phyloP scores from a whole-genome alignment of 352 stramenopile species.

The Peronospora farinosa region DNA sequence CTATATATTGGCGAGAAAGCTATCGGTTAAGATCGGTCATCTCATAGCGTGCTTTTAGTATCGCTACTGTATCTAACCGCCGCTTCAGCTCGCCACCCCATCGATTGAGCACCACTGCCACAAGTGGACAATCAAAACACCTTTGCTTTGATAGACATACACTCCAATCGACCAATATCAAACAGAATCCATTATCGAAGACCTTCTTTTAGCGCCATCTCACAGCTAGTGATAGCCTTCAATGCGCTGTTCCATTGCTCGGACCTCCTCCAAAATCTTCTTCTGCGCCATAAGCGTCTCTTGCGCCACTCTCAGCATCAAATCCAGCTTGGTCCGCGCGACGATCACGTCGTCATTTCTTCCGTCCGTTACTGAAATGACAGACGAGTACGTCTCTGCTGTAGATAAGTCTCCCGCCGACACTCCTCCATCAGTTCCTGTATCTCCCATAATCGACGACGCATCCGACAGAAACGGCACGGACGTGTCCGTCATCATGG shows the following conservation, averaged over 20 bases:
- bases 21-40: conserved; percentile 21
- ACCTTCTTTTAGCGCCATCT: background rate
- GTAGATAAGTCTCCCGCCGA: conserved; percentile 28
- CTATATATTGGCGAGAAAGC: too few relatives aligned
- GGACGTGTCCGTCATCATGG: conserved; percentile 13
- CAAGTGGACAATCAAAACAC: background rate
- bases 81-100: conserved; percentile 4
- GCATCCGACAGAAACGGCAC: conserved; percentile 29
- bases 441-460: conserved; percentile 22
- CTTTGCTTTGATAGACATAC: too few relatives aligned
- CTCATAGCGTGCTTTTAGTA: background rate
- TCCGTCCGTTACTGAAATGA: conserved; percentile 10
- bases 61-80: conserved; percentile 3
- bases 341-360: conserved; percentile 35
- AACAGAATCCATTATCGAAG: conserved; percentile 4
- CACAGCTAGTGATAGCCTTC: conserved; percentile 17
- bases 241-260: conserved; percentile 41
- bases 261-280: conserved; percentile 58
- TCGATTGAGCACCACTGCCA: conserved; percentile 12
- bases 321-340: conserved; percentile 44
- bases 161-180: too few relatives aligned
- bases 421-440: conserved; percentile 22
- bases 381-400: conserved; percentile 27
- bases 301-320: conserved; percentile 47
- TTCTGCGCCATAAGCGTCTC: conserved; percentile 53